Base-by-base conservation (phyloP, 345 rosid genomes). In the Eutrema japonicum region DNA sequence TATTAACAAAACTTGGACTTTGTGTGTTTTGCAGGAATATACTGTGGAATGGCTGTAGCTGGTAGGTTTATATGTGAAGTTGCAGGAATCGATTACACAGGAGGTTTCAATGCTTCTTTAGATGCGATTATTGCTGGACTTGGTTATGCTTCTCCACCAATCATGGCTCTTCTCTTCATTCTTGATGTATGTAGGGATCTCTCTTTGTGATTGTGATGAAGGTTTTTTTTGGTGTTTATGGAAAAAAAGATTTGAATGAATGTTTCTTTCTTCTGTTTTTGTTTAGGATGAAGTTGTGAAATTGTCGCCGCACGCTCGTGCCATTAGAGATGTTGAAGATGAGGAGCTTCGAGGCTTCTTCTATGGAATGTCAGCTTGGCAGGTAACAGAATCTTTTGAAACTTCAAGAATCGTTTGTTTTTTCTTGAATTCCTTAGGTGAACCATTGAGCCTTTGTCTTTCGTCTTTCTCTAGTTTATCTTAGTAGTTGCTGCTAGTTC, bases 341-440 rank as follows among this genome's bases (percentile, higher is more conserved):
- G 97, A 91, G 74, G 98, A 91, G 81, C 88, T 94, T 16, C 77
- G 98, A 66, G 88, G 89, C 68, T 94, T 94, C 86, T 94, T 91
- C 40, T 83, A 89, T 81, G 98, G 98, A 71, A 94, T 94, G 98
- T 89, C 98, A n/a, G 93, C 96, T 64, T 91, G 93, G 92, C 97
- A 94, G 97, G 98, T 89, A 64, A 58, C 50, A 46, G 29, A 16
- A 67, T 50, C 33, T 22, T 60, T 33, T 42, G 3, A 10, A 58
- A 1, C 18, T 56, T 29, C 6, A 33, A 26, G 62, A n/a, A 45
- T 55, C 45, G 14, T 8, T 48, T 8, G 5, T 32, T 27, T 63
- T 7, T 47, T 16, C 43, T 71, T 12, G 38, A 16, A n/a, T 57
- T 50, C 0, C 22, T 64, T n/a, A 38, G 50, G 36, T 16, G 46